phyloP scores from a whole-genome alignment of 345 rosid species.

The Pelargonium nanum region DNA sequence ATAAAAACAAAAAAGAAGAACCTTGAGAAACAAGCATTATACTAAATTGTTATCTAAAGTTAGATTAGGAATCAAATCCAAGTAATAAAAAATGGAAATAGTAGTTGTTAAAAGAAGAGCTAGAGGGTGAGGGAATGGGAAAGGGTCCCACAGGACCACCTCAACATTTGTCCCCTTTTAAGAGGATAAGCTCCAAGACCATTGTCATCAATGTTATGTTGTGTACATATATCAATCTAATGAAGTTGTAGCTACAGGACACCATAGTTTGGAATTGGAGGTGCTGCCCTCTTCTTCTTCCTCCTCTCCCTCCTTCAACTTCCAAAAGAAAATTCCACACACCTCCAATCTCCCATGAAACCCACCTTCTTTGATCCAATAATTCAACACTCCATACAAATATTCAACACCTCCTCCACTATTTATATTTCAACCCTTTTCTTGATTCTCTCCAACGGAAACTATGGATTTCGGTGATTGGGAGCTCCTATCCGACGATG shows the following conservation, averaged over 20 bases:
- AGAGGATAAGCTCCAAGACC: conserved; percentile 25
- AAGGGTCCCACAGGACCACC: conserved; percentile 30
- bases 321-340: conserved; percentile 9
- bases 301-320: conserved; percentile 11
- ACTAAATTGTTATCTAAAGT: no score
- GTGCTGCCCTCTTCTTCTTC: no score
- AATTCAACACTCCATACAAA: conserved; percentile 12
- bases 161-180: conserved; percentile 14
- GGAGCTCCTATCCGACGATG: conserved; percentile 60
- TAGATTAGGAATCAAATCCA: background rate
- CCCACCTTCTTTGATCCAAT: conserved; percentile 22
- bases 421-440: conserved; percentile 1
- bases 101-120: background rate
- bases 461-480: conserved; percentile 88
- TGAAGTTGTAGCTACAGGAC: conserved; percentile 22
- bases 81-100: background rate
- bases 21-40: no score
- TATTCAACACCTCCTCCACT: background rate
- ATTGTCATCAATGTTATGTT: background rate
- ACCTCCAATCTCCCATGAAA: conserved; percentile 8
- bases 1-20: no score
- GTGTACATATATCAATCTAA: background rate
- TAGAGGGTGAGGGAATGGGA: background rate
- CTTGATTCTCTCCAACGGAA: background rate
- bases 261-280: conserved; percentile 15